These are phyloP conservation scores for Linnemannia hyalina DNA, from an alignment of 192 early-diverging fungal species.

Conservation along the genomic window DNA sequence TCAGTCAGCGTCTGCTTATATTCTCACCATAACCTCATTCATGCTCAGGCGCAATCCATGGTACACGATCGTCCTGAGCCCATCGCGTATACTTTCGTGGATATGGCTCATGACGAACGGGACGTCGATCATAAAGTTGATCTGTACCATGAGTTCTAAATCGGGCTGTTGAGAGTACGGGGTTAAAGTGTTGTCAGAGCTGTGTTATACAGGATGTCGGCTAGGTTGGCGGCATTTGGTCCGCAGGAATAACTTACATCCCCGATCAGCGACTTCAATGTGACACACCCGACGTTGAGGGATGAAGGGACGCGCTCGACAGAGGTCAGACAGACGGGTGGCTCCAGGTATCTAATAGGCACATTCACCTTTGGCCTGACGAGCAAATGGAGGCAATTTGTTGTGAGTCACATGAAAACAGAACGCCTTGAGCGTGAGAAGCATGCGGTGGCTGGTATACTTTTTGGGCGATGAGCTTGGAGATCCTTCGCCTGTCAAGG, in stretches of 20 bases:
- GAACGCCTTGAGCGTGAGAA: too few relatives aligned
- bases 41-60: slow-evolving; percentile 27
- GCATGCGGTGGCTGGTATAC: background rate
- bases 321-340: slow-evolving; percentile 26
- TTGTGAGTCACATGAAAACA: background rate
- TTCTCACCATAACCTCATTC: slow-evolving; percentile 25
- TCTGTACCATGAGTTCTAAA: slow-evolving; percentile 49
- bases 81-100: slow-evolving; percentile 21
- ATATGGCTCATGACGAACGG: slow-evolving; percentile 36
- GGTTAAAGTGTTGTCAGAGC: background rate
- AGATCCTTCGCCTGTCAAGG: background rate
- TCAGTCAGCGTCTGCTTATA: background rate
- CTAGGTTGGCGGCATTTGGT: background rate
- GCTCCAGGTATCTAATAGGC: slow-evolving; percentile 30
- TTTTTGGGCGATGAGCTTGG: background rate
- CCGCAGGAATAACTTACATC: slow-evolving; percentile 9
- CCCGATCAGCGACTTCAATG: slow-evolving; percentile 33
- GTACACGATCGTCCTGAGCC: slow-evolving; percentile 26
- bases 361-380: background rate
- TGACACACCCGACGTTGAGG: slow-evolving; percentile 26
- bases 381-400: background rate
- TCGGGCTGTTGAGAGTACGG: slow-evolving; percentile 8
- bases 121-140: slow-evolving; percentile 48
- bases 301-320: slow-evolving; percentile 18
- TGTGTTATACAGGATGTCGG: too few relatives aligned